These are phyloP conservation scores for Nakaseomyces bracarensis DNA, from an alignment of 1,139 yeast species.

Conservation along the genomic window DNA sequence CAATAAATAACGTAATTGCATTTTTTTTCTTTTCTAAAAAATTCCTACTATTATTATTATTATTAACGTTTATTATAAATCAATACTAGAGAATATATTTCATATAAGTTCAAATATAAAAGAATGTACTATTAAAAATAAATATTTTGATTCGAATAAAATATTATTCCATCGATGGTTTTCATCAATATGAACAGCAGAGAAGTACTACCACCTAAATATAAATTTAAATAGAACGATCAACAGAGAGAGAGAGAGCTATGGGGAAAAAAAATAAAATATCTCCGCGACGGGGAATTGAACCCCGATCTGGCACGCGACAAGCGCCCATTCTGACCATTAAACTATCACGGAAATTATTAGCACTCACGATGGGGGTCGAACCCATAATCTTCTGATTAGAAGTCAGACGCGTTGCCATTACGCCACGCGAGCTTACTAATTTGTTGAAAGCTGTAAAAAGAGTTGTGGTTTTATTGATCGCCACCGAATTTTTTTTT, in stretches of 20 bases:
- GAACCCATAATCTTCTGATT: slow-evolving; percentile 54
- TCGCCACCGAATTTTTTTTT: no score
- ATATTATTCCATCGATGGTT: no score
- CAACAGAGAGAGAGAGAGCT: no score
- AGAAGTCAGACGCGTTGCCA: slow-evolving; percentile 58
- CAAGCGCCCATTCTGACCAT: slow-evolving; percentile 35
- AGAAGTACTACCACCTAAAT: not conserved
- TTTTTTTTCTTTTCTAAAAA: not conserved
- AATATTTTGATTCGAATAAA: no score
- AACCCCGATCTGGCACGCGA: slow-evolving; percentile 36
- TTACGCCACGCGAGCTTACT: slow-evolving; percentile 48
- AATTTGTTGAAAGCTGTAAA: not conserved
- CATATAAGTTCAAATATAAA: no score
- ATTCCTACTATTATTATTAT: not conserved
- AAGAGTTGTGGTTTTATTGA: not conserved
- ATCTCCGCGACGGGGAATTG: slow-evolving; percentile 36
- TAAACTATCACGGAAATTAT: slow-evolving; percentile 27
- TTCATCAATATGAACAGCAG: no score
- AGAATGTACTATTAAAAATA: no score
- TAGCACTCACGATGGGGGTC: slow-evolving; percentile 51
- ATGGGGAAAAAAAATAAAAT: slow-evolving; percentile 9
- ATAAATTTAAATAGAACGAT: not conserved
- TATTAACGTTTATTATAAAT: no score
- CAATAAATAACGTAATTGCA: not conserved
- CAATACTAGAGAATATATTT: no score